Percentiles rank a stretch among this genome's conserved stretches.
phyloP scores from a whole-genome alignment of 176 grass and related monocot species.

The Hordeum vulgare region MorexV3_pseudomolecules_assembly NC_058523.1:198295603-198296102 shows the following conservation, averaged over 20 bases:
- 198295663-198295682: no score
- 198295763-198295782: neutral
- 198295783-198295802: neutral
- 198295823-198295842: no score
- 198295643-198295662: no score
- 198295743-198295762: neutral
- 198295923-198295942: neutral
- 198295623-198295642: no score
- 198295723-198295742: neutral
- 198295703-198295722: neutral
- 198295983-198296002: neutral
- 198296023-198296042: neutral
- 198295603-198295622: no score
- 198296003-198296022: neutral
- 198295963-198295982: neutral
- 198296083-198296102: neutral
- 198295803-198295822: neutral
- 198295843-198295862: neutral
- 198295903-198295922: neutral
- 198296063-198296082: neutral
- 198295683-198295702: neutral
- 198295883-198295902: neutral
- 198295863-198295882: neutral
- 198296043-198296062: neutral
- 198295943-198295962: neutral